Evolutionary conservation across 306 rosid species (phyloP).

Genomic region (Mimosa bimucronata): DNA sequence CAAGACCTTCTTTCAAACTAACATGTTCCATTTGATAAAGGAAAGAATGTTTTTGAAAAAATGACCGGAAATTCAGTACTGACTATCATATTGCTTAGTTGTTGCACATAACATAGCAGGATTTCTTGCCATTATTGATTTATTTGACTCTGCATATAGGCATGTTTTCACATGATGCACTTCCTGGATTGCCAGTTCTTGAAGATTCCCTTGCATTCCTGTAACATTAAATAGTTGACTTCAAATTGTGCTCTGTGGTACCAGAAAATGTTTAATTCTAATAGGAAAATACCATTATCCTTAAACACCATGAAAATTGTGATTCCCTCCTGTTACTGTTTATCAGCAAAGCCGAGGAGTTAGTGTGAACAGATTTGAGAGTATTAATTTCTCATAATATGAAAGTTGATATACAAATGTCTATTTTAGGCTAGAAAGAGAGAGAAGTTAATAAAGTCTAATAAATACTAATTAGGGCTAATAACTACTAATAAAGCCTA

Average conservation of each 20-base stretch:
- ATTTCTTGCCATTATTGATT: background rate
- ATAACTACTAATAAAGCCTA: too few species aligned
- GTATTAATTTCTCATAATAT: too few species aligned
- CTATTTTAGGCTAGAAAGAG: too few species aligned
- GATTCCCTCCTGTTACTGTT: background rate
- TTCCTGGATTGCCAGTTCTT: background rate
- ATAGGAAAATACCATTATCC: background rate
- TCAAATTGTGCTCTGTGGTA: constrained; percentile 2
- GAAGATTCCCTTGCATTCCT: background rate
- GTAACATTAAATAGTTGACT: background rate
- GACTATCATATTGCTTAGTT: background rate
- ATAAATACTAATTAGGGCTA: too few species aligned
- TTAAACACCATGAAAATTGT: background rate
- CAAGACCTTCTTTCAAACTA: constrained; percentile 2
- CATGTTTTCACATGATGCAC: background rate
- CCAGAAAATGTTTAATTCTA: background rate
- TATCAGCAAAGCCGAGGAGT: background rate
- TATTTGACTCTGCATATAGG: background rate
- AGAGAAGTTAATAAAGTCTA: too few species aligned
- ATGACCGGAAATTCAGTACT: background rate
- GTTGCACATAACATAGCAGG: background rate
- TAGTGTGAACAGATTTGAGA: too few species aligned
- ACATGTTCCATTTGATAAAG: constrained; percentile 5
- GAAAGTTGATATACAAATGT: too few species aligned
- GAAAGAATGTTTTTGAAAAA: background rate